A percentile compares a stretch with the other conserved stretches of the same genome.
Evolutionary conservation across 140 eudicot species (phyloP).

Genomic region (Senecio squalidus): DNA sequence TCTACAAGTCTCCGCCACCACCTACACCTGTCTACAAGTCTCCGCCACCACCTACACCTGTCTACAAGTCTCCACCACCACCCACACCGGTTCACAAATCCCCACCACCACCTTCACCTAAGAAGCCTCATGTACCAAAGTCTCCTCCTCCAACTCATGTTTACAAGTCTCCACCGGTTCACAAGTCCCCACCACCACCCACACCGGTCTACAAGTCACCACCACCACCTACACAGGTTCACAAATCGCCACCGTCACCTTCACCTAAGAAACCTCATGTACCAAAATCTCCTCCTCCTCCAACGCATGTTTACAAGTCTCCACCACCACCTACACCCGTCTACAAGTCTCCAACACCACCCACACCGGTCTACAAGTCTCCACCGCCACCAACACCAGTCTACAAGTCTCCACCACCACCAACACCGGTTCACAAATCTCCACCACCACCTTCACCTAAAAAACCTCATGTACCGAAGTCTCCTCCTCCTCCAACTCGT

Average conservation of each 20-base stretch:
- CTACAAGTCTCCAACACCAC: conserved; percentile 14
- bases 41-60: conserved; percentile 6
- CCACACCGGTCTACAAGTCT: not conserved
- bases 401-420: conserved; percentile 5
- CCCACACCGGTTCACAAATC: not conserved
- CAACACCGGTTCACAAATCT: not conserved
- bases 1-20: conserved; percentile 9
- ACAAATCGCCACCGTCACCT: too few relatives aligned
- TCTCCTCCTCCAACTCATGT: too few relatives aligned
- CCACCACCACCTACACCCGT: conserved; percentile 3
- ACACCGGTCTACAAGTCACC: not conserved
- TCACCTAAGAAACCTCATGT: conserved; percentile 3
- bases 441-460: not conserved
- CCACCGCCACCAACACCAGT: conserved; percentile 5
- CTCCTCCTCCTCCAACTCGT: too few relatives aligned
- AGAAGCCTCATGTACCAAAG: not conserved
- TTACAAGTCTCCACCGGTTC: not conserved
- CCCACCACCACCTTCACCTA: not conserved
- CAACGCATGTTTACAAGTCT: too few relatives aligned
- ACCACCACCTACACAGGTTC: too few relatives aligned
- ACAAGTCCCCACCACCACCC: not conserved
- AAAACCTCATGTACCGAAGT: too few relatives aligned
- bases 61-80: conserved; percentile 1
- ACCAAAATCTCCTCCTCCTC: not conserved
- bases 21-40: not conserved